Percentiles rank a stretch among this genome's conserved stretches.
Evolutionary conservation across 805 yeast genomes (phyloP).

Genomic region (Candida michaelii): DNA sequence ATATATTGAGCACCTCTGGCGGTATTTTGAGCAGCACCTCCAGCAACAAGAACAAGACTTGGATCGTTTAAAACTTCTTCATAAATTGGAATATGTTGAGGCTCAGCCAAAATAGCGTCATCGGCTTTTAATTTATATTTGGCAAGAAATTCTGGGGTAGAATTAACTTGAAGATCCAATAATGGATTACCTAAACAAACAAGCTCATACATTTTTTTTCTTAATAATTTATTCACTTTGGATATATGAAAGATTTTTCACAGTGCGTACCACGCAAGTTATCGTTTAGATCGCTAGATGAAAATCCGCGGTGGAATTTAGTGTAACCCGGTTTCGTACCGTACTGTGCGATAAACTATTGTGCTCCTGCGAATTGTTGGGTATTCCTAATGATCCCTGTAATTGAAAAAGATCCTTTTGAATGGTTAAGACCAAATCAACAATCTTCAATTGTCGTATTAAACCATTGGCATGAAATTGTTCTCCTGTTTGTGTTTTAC

Average conservation of each 20-base stretch:
- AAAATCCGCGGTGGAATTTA: too few relatives aligned
- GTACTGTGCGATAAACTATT: too few relatives aligned
- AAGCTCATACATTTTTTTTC: slow-evolving; percentile 54
- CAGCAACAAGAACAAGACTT: slow-evolving; percentile 78
- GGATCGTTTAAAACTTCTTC: slow-evolving; percentile 67
- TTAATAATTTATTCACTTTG: slow-evolving; percentile 1
- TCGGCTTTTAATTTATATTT: slow-evolving; percentile 85
- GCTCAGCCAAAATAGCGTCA: slow-evolving; percentile 89
- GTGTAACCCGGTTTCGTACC: too few relatives aligned
- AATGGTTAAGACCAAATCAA: slow-evolving; percentile 46
- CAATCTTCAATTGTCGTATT: slow-evolving; percentile 41
- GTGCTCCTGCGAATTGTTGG: slow-evolving; percentile 1
- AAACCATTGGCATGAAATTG: slow-evolving; percentile 77
- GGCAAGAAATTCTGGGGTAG: slow-evolving; percentile 62
- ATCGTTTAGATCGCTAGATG: too few relatives aligned
- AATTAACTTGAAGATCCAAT: slow-evolving; percentile 81
- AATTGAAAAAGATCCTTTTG: slow-evolving; percentile 40
- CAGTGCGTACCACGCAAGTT: background rate
- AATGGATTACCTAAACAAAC: slow-evolving; percentile 93
- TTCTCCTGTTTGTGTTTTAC: slow-evolving; percentile 61
- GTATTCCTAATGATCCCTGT: slow-evolving; percentile 3
- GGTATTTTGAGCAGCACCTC: slow-evolving; percentile 99
- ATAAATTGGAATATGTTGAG: slow-evolving; percentile 81
- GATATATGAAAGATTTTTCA: background rate
- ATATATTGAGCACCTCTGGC: slow-evolving; percentile 98